Percentiles rank a stretch among this genome's conserved stretches.
Conservation (phyloP, 495 filamentous ascomycete species). For the Lophiostoma macrostomum region DNA sequence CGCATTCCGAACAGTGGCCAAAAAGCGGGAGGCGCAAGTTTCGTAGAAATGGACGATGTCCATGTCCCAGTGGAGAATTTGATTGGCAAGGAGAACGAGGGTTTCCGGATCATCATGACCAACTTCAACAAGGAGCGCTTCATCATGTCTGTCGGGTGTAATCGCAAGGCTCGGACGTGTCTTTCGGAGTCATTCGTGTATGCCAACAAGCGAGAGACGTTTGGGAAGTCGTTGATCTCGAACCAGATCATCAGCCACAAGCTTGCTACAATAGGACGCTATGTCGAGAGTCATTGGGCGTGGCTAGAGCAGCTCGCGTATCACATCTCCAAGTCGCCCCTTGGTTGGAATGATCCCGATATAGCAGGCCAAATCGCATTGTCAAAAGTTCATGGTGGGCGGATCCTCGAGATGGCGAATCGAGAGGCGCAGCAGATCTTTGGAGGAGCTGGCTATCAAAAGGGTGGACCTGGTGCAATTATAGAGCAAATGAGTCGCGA, state of each 20-base stretch:
- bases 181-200: conserved; percentile 35
- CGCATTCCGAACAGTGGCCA: conserved; percentile 38
- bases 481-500: conserved; percentile 59
- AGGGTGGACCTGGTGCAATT: conserved; percentile 49
- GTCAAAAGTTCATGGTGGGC: conserved; percentile 55
- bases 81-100: conserved; percentile 41
- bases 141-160: conserved; percentile 40
- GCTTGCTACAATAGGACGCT: conserved; percentile 39
- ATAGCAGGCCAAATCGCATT: conserved; percentile 44
- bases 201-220: conserved; percentile 41
- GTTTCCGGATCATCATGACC: conserved; percentile 44
- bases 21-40: conserved; percentile 39
- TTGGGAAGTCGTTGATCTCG: conserved; percentile 40
- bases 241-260: conserved; percentile 42
- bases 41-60: conserved; percentile 42
- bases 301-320: conserved; percentile 50
- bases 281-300: conserved; percentile 43
- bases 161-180: conserved; percentile 41
- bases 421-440: conserved; percentile 62
- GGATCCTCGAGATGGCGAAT: conserved; percentile 54
- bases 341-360: conserved; percentile 39
- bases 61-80: conserved; percentile 41
- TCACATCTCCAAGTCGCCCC: conserved; percentile 35
- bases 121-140: conserved; percentile 45
- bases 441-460: conserved; percentile 57